Base-by-base conservation (phyloP, 1,284 basidiomycete species). In the Butyriboletus regius region DNA sequence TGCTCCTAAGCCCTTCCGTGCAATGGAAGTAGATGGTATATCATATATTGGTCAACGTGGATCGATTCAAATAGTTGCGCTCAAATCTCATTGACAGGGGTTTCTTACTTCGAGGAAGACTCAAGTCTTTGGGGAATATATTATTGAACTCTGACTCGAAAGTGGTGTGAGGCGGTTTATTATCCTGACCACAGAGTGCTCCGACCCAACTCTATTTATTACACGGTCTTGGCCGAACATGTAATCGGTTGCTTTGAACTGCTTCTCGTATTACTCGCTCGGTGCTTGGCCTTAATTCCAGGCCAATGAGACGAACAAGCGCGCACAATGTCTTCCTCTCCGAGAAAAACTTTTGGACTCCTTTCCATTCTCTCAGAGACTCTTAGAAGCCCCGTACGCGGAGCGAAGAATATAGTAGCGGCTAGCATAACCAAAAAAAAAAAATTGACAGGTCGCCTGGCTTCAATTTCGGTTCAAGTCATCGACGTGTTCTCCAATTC, bases 181-280 rank as follows among this genome's bases (percentile, higher is more conserved):
- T 15, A n/a, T 33, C 32, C 32, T n/a, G n/a, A n/a, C n/a, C n/a
- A n/a, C n/a, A n/a, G n/a, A n/a, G 32, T 3, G 15, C 32, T 33
- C 26, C 26, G 26, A 26, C 22, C 42, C 17, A 40, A 39, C 31
- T 22, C 15, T 46, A 18, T 48, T 59, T 59, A 59, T 3, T 4
- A 4, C 59, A 57, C 57, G 48, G n/a, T 43, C 29, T 20, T 35
- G 41, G 18, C 13, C 20, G 7, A 49, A 58, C 32, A 50, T 61
- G 60, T 61, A 62, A 60, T 64, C 43, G 57, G 57, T 50, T 61
- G 43, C 28, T 29, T 8, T 33, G 35, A 8, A 20, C 26, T 37
- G 8, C 39, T 39, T 31, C 28, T 4, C 34, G 29, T 40, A 45
- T 33, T 37, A 22, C 33, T 38, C 20, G 22, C 43, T 29, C 28